Percentiles rank a stretch among this genome's conserved stretches.
phyloP scores from a whole-genome alignment of 208 protist genomes.

The Wallacemonas sp. region DNA sequence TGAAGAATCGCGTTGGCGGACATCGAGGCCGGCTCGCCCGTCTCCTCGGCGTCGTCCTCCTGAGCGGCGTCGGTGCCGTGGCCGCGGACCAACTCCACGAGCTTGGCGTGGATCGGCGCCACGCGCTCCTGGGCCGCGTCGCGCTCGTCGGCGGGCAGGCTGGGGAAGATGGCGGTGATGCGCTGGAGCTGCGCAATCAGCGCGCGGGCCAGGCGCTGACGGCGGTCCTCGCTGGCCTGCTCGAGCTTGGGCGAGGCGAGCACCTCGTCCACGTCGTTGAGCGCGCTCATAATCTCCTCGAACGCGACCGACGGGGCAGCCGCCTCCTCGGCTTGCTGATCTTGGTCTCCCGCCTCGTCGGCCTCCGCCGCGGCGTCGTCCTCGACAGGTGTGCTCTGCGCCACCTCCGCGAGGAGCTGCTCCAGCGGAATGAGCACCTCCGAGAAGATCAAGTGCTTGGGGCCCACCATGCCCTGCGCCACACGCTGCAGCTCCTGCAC shows the following conservation, averaged over 20 bases:
- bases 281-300: constrained; percentile 31
- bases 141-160: constrained; percentile 41
- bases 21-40: not conserved
- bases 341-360: constrained; percentile 17
- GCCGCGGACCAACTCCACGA: constrained; percentile 21
- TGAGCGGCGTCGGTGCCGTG: not conserved
- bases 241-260: constrained; percentile 43
- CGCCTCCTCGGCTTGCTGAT: not conserved
- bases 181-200: constrained; percentile 57
- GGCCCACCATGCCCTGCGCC: not conserved
- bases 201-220: constrained; percentile 25
- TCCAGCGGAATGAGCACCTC: constrained; percentile 61
- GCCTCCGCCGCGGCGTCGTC: constrained; percentile 1
- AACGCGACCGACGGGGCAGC: constrained; percentile 30
- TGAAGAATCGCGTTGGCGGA: not conserved
- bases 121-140: constrained; percentile 37
- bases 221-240: constrained; percentile 25
- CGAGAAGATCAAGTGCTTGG: constrained; percentile 24
- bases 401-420: constrained; percentile 41
- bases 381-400: not conserved
- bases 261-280: constrained; percentile 42
- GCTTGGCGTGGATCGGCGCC: constrained; percentile 40
- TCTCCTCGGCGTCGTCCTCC: not conserved
- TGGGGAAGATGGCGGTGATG: constrained; percentile 34
- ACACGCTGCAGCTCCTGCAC: constrained; percentile 3